Evolutionary conservation across 108 stramenopile species (phyloP).

Genomic region (Aurantiochytrium sp.): DNA sequence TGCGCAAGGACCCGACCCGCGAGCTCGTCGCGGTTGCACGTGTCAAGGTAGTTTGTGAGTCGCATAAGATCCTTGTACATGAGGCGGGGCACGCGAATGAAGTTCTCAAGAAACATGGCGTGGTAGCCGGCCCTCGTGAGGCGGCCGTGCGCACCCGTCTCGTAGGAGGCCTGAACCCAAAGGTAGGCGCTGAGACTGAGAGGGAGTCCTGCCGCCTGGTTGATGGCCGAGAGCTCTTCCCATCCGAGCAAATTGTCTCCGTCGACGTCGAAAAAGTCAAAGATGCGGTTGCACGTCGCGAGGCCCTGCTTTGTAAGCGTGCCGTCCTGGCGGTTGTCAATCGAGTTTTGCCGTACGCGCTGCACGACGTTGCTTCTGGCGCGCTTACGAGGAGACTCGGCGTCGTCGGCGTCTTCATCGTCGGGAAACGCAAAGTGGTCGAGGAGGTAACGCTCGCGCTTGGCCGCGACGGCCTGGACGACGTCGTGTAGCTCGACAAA

Average conservation of each 20-base stretch:
- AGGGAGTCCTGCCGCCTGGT: background rate
- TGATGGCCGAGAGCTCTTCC: slow-evolving; percentile 15
- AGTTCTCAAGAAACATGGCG: background rate
- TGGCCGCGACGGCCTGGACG: background rate
- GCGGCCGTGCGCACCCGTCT: background rate
- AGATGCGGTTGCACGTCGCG: background rate
- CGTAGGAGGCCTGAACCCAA: background rate
- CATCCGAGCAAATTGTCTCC: background rate
- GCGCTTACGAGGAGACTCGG: background rate
- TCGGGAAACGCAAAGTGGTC: background rate
- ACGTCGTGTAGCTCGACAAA: background rate
- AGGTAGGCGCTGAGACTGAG: slow-evolving; percentile 2
- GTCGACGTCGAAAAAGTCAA: background rate
- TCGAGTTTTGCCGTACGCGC: background rate
- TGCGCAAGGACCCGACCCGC: background rate
- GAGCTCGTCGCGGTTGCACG: background rate
- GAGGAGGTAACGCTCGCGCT: background rate
- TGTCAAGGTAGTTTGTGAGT: background rate
- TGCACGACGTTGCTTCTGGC: background rate
- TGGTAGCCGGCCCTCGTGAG: background rate
- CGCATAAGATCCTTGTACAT: slow-evolving; percentile 15
- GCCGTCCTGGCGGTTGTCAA: background rate
- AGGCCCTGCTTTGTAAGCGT: background rate
- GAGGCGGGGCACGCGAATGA: slow-evolving; percentile 5
- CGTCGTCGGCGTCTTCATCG: background rate